Conservation (phyloP, 2,329 filamentous ascomycete genomes). For the Emydomyces testavorans region DNA sequence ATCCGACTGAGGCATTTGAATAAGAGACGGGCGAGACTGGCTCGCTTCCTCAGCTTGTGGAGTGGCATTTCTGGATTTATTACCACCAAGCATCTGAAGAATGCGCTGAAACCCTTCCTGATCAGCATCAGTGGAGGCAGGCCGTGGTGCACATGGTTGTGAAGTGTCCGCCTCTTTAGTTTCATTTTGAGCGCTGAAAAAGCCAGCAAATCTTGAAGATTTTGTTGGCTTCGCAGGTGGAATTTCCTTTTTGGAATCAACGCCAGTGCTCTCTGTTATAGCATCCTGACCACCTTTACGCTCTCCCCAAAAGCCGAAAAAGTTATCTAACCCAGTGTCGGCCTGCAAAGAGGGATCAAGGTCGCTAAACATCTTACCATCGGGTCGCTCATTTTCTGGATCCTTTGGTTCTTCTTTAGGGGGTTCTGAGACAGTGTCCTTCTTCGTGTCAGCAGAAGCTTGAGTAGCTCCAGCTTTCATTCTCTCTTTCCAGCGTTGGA, state of each 20-base stretch:
- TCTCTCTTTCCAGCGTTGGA: slow-evolving; percentile 84
- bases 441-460: slow-evolving; percentile 34
- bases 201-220: slow-evolving; percentile 74
- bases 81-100: slow-evolving; percentile 63
- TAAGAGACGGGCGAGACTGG: slow-evolving; percentile 23
- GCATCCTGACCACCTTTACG: slow-evolving; percentile 37
- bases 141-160: slow-evolving; percentile 30
- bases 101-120: slow-evolving; percentile 78
- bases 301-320: slow-evolving; percentile 54
- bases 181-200: slow-evolving; percentile 54
- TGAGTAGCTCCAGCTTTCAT: slow-evolving; percentile 59
- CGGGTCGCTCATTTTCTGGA: slow-evolving; percentile 30
- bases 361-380: slow-evolving; percentile 43
- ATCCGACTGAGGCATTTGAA: slow-evolving; percentile 15
- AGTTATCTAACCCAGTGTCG: slow-evolving; percentile 62
- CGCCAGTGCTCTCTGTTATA: slow-evolving; percentile 25
- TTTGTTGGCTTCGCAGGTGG: slow-evolving; percentile 48
- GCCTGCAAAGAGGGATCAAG: slow-evolving; percentile 51
- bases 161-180: slow-evolving; percentile 31
- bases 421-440: slow-evolving; percentile 24
- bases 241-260: slow-evolving; percentile 31
- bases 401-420: slow-evolving; percentile 32
- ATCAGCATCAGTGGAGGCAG: slow-evolving; percentile 49
- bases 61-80: slow-evolving; percentile 36
- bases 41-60: slow-evolving; percentile 33